These are phyloP conservation scores for Trypanosoma avium DNA, from an alignment of 208 protist genomes.

Conservation along the genomic window DNA sequence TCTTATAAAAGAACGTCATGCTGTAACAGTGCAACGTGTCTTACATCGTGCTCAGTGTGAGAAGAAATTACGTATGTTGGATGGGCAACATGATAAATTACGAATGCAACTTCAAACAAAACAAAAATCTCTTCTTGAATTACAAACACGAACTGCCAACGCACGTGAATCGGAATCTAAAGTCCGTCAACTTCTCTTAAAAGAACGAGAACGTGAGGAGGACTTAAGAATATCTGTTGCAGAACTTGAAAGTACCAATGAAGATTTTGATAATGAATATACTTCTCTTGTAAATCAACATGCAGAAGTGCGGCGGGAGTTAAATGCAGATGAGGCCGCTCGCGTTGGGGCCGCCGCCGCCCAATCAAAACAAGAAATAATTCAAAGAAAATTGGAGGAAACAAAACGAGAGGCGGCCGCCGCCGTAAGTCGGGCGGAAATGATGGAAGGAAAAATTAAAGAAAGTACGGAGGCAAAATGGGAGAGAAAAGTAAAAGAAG, in stretches of 20 bases:
- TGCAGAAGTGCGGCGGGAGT: constrained; percentile 14
- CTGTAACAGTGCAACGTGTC: constrained; percentile 62
- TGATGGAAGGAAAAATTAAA: constrained; percentile 44
- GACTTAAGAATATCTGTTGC: constrained; percentile 29
- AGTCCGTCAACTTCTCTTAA: constrained; percentile 26
- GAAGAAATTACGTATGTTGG: constrained; percentile 43
- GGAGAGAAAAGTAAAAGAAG: constrained; percentile 21
- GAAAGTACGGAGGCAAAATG: constrained; percentile 35
- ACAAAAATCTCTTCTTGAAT: constrained; percentile 26
- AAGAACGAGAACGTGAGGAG: constrained; percentile 20
- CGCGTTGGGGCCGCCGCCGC: constrained; percentile 28
- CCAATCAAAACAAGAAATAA: constrained; percentile 17
- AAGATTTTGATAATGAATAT: constrained; percentile 29
- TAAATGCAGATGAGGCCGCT: constrained; percentile 36
- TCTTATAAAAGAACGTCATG: constrained; percentile 39
- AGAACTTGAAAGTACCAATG: constrained; percentile 32
- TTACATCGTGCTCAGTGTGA: constrained; percentile 33
- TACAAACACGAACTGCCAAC: constrained; percentile 28
- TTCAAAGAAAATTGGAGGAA: constrained; percentile 17
- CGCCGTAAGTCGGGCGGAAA: constrained; percentile 23
- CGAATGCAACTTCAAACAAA: constrained; percentile 23
- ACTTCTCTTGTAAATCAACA: constrained; percentile 24
- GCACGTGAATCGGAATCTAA: constrained; percentile 30
- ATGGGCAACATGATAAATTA: constrained; percentile 43
- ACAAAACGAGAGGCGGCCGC: constrained; percentile 23